phyloP scores from a whole-genome alignment of 2,329 filamentous ascomycete species.

The Alternaria conjuncta region DNA sequence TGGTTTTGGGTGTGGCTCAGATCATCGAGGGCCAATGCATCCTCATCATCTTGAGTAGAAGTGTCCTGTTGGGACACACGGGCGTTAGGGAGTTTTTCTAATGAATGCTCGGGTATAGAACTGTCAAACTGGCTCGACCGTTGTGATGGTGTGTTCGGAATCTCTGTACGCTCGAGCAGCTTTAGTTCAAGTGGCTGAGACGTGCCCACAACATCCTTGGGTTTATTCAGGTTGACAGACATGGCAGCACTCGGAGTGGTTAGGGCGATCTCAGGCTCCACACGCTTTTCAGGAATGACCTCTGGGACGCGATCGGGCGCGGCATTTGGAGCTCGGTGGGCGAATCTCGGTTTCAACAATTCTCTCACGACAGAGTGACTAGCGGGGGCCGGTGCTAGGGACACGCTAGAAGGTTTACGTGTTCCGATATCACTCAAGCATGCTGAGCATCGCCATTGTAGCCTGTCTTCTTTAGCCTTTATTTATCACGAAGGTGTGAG shows the following conservation, averaged over 20 bases:
- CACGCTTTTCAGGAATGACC: background rate
- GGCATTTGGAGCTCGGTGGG: background rate
- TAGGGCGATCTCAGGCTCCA: background rate
- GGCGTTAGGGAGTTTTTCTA: background rate
- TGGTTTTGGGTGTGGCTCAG: background rate
- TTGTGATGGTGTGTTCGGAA: constrained; percentile 25
- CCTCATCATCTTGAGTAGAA: background rate
- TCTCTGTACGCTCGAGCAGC: constrained; percentile 6
- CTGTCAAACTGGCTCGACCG: constrained; percentile 10
- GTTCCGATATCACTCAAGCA: constrained; percentile 15
- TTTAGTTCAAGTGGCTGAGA: background rate
- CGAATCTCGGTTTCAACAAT: background rate
- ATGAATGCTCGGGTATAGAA: background rate
- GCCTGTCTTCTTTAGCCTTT: constrained; percentile 14
- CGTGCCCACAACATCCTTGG: background rate
- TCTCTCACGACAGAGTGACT: constrained; percentile 3
- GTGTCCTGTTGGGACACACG: background rate
- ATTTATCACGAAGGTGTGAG: background rate
- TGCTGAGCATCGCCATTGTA: constrained; percentile 17
- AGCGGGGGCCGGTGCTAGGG: background rate
- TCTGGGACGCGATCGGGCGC: background rate
- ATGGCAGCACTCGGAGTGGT: background rate
- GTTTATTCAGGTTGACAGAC: background rate
- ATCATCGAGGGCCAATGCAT: background rate
- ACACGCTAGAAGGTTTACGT: background rate